Evolutionary conservation across 169 alveolate genomes (phyloP), one percentile per base, ranked within the genome.

Genomic region (Eimeria falciformis): DNA sequence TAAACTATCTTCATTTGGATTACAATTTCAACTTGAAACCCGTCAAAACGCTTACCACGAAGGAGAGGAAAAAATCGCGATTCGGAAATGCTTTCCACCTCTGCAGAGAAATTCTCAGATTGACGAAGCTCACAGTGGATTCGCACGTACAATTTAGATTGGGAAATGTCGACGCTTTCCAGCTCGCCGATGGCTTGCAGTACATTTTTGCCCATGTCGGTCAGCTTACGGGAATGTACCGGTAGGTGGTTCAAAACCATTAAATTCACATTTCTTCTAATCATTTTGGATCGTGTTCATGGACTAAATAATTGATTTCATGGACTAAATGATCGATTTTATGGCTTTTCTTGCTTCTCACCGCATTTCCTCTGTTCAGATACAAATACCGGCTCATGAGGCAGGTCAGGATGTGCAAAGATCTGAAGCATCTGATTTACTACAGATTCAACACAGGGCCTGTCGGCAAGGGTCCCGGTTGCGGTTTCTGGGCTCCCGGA

Each of bases 381-480:
- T 99, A 99, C 95, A 99, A 99, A 96, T 99, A 99, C 95, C 97
- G 99, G 90, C 96, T 99, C 78, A 99, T 99, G 99, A 97, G 99
- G 62, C 99, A 99, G 95, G 98, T 97, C 46, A 96, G 99, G 84
- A 99, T 99, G 99, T 98, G 99, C 94, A 99, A 99, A 95, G 99
- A 99, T 96, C 96, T 99, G 71, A 99, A 99, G 95, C 99, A 99
- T 95, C 95, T 99, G 93, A 97, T 99, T 33, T 99, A 99, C 96
- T 99, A 99, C 97, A 96, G 99, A 82, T 99, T 99, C 94, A 99
- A 99, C 94, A 98, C 99, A 6, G 99, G 99, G 0, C 99, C 99
- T 5, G 99, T 99, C 27, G 99, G 99, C n/a, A 99, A 99, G 95
- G 99, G 99, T 2, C 99, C 99, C 18, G 99, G 99, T 65, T 98